phyloP scores from a whole-genome alignment of 169 alveolate genomes.

The Plasmodium vivax region DNA sequence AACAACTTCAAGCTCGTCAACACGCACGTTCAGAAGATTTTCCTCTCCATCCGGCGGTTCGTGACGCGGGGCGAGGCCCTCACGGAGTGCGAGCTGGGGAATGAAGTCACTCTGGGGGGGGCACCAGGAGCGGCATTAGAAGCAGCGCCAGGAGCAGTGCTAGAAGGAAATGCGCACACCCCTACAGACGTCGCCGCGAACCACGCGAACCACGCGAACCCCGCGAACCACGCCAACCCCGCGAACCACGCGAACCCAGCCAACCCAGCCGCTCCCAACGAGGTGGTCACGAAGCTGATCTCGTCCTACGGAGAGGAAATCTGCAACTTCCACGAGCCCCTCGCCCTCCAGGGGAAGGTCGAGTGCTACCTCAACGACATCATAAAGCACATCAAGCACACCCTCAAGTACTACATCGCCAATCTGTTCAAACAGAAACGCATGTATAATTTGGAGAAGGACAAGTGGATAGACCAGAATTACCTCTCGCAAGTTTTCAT shows the following conservation, averaged over 20 bases:
- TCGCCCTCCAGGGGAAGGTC: conserved; percentile 31
- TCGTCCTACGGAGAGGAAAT: conserved; percentile 70
- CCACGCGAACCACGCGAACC: too few relatives aligned
- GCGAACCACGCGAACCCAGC: too few relatives aligned
- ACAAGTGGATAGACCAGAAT: conserved; percentile 70
- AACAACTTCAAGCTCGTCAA: conserved; percentile 95
- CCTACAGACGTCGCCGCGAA: neutral
- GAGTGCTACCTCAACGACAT: conserved; percentile 67
- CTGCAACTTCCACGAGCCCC: conserved; percentile 46
- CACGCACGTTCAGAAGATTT: conserved; percentile 96
- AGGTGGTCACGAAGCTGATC: conserved; percentile 34
- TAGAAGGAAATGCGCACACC: neutral
- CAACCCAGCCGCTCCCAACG: neutral
- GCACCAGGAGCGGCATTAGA: neutral
- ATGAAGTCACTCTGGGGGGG: conserved; percentile 18
- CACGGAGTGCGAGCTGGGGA: conserved; percentile 24
- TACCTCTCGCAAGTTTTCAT: conserved; percentile 59
- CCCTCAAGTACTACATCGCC: conserved; percentile 44
- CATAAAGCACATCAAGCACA: conserved; percentile 54
- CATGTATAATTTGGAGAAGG: conserved; percentile 26
- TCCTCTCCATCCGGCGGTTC: conserved; percentile 91
- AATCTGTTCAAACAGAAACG: conserved; percentile 22
- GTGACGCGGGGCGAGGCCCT: conserved; percentile 87
- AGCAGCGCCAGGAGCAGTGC: neutral
- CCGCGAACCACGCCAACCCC: too few relatives aligned